Base-by-base conservation (phyloP, 2,329 filamentous ascomycete species). In the Aspergillus texensis region DNA sequence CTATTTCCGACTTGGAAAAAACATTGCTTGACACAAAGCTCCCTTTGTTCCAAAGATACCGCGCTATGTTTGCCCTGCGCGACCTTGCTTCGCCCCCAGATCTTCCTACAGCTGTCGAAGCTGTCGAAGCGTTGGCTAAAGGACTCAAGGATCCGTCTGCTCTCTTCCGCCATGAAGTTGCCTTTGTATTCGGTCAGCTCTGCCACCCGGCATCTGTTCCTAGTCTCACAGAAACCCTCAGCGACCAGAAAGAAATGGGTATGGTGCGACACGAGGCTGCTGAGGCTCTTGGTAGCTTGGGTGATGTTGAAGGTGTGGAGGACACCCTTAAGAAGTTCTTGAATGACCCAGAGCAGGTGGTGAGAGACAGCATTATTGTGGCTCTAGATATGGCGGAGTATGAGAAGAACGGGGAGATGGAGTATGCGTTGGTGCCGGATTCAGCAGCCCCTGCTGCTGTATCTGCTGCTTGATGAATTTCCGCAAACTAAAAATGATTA, bases 231-330 rank as follows among this genome's bases (percentile, higher is more conserved):
- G 88, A 87, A 58, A 89, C 91, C 1, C 83, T 99, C 63, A 91
- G 91, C 72, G 85, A 99, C 77, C 81, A 86, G 56, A 84, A 91
- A 61, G 95, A 99, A 81, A 91, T 88, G 28, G 93, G 94, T 73
- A 99, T 99, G 95, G 95, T 99, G 62, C 89, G 95, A 62, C 95
- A 99, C 75, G 95, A 99, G 81, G 96, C 95, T 56, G 95, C 96
- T 1, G 95, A 99, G 81, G 95, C 95, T 28, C 87, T 99, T 30
- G 95, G 95, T 30, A 96, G 94, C 73, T 84, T 99, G 36, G 96
- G 95, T 28, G 93, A 96, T 26, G 94, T 97, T 78, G 91, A 93
- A 55, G 94, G 94, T 24, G 95, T 99, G 14, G 94, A 97, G 75
- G 92, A 93, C 61, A 90, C 88, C 4, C 77, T 99, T 74, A 92